phyloP scores from a whole-genome alignment of 2,329 filamentous ascomycete species.

The Myriosclerotinia scirpicola region DNA sequence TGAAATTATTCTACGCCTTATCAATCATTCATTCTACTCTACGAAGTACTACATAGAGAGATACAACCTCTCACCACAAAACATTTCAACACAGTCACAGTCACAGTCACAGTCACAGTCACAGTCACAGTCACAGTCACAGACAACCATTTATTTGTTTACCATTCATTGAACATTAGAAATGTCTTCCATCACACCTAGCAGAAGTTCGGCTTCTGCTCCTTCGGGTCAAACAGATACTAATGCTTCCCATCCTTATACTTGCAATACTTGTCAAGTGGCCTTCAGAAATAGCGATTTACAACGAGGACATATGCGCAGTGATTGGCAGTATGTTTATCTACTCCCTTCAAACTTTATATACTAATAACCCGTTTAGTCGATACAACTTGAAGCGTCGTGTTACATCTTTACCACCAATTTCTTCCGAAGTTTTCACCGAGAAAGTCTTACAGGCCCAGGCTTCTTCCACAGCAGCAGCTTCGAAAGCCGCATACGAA shows the following conservation, averaged over 20 bases:
- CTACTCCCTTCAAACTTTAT: slow-evolving; percentile 19
- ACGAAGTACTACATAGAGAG: too few relatives aligned
- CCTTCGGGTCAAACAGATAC: slow-evolving; percentile 35
- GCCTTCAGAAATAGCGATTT: slow-evolving; percentile 92
- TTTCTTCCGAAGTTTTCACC: slow-evolving; percentile 88
- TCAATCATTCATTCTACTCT: background rate
- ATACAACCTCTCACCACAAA: slow-evolving; percentile 11
- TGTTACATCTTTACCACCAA: slow-evolving; percentile 84
- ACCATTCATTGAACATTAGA: slow-evolving; percentile 15
- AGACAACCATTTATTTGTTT: background rate
- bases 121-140: too few relatives aligned
- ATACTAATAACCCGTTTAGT: slow-evolving; percentile 48
- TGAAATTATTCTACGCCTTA: slow-evolving; percentile 17
- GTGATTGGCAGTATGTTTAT: slow-evolving; percentile 88
- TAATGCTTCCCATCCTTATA: slow-evolving; percentile 76
- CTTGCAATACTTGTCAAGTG: slow-evolving; percentile 97
- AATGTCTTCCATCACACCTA: slow-evolving; percentile 53
- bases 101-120: too few relatives aligned
- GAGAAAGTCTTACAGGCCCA: slow-evolving; percentile 94
- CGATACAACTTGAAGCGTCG: slow-evolving; percentile 96
- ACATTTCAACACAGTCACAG: too few relatives aligned
- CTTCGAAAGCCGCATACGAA: slow-evolving; percentile 86
- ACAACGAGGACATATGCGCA: slow-evolving; percentile 95
- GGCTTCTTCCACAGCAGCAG: slow-evolving; percentile 78
- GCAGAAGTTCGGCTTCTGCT: slow-evolving; percentile 38